Percentiles rank a stretch among this genome's conserved stretches.
These are phyloP conservation scores for Agaricus subrufescens DNA, from an alignment of 768 basidiomycete species.

Conservation along the genomic window DNA sequence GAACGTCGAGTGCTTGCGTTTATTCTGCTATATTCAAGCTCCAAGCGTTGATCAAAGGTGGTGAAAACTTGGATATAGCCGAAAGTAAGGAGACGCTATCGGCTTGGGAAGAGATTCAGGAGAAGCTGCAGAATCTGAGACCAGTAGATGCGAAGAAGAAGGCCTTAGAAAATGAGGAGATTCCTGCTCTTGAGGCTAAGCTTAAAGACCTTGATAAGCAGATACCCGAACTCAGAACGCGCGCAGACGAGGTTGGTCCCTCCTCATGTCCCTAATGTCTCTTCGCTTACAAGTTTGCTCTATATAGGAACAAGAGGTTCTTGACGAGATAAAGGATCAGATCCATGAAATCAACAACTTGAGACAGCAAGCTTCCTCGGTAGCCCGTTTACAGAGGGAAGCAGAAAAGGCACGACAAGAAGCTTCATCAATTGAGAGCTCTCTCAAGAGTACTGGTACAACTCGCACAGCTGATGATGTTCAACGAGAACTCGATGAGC, in stretches of 20 bases:
- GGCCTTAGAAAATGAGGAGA: slow-evolving; percentile 53
- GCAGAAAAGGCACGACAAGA: slow-evolving; percentile 57
- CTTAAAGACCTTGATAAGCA: slow-evolving; percentile 53
- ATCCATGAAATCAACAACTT: slow-evolving; percentile 55
- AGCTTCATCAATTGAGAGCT: slow-evolving; percentile 57
- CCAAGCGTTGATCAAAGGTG: slow-evolving; percentile 4
- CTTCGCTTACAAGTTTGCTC: not conserved
- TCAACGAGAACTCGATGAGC: slow-evolving; percentile 64
- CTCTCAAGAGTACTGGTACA: slow-evolving; percentile 68
- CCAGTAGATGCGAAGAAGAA: slow-evolving; percentile 52
- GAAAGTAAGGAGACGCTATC: slow-evolving; percentile 39
- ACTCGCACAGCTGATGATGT: slow-evolving; percentile 83
- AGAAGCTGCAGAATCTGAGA: slow-evolving; percentile 50
- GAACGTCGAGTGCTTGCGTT: not conserved
- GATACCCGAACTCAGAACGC: slow-evolving; percentile 44
- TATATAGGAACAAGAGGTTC: slow-evolving; percentile 44
- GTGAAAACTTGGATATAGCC: slow-evolving; percentile 1
- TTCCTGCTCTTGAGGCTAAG: slow-evolving; percentile 61
- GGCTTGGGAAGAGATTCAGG: slow-evolving; percentile 59
- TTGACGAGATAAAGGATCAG: slow-evolving; percentile 52
- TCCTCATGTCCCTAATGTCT: not conserved
- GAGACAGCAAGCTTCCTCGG: slow-evolving; percentile 55
- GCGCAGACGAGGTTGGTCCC: slow-evolving; percentile 58
- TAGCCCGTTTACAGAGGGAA: slow-evolving; percentile 57
- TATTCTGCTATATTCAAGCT: not conserved